Conservation (phyloP, 352 stramenopile genomes). For the Globisporangium irregulare region DNA sequence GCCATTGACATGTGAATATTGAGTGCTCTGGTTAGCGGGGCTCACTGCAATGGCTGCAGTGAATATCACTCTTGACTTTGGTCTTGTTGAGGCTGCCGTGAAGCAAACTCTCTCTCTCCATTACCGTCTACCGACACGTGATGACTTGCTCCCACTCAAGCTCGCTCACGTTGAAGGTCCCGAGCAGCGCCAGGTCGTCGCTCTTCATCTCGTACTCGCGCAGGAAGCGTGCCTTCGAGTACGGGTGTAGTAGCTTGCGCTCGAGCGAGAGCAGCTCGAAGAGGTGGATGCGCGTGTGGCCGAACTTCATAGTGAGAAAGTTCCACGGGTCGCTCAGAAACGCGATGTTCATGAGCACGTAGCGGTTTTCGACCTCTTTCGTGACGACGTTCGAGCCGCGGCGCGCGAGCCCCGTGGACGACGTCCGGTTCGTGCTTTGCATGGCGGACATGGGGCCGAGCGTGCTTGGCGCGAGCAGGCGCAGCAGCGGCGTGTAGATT, state of each 20-base stretch:
- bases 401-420: constrained; percentile 15
- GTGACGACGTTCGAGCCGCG: constrained; percentile 15
- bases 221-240: constrained; percentile 45
- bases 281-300: constrained; percentile 45
- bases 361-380: constrained; percentile 24
- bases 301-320: constrained; percentile 45
- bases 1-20: too few species aligned
- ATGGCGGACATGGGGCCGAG: constrained; percentile 4
- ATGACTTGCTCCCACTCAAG: constrained; percentile 47
- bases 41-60: too few species aligned
- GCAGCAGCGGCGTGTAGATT: constrained; percentile 33
- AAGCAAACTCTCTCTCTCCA: background rate
- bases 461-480: constrained; percentile 13
- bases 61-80: too few species aligned
- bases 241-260: constrained; percentile 46
- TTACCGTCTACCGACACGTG: constrained; percentile 32
- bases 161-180: constrained; percentile 46
- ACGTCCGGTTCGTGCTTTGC: background rate
- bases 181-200: constrained; percentile 39
- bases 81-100: too few species aligned
- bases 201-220: constrained; percentile 45
- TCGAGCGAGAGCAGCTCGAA: constrained; percentile 23
- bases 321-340: constrained; percentile 59
- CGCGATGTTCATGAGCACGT: constrained; percentile 58
- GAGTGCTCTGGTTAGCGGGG: too few species aligned